A percentile compares a stretch with the other conserved stretches of the same genome.
phyloP scores from a whole-genome alignment of 768 basidiomycete genomes.

The Russula foetens region DNA sequence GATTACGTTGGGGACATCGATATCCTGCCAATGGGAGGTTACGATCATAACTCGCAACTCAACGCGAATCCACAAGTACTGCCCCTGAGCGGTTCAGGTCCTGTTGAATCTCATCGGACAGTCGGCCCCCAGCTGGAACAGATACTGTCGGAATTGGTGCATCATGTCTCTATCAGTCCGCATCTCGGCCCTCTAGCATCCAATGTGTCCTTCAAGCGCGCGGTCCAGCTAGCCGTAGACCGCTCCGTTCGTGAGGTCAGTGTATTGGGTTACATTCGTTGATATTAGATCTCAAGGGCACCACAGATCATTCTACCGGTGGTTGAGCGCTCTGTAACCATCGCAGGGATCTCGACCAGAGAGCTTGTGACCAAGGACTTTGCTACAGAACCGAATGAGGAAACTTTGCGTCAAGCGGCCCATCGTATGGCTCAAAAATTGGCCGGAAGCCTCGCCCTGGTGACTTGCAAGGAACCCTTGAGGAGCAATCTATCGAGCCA shows the following conservation, averaged over 20 bases:
- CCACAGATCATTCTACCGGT: constrained; percentile 88
- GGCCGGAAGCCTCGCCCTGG: constrained; percentile 90
- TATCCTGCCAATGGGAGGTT: constrained; percentile 65
- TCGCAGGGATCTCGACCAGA: constrained; percentile 94
- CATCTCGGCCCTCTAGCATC: constrained; percentile 66
- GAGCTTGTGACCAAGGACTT: constrained; percentile 96
- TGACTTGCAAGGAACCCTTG: constrained; percentile 96
- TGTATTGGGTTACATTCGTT: not conserved
- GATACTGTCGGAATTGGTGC: constrained; percentile 62
- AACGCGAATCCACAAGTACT: constrained; percentile 54
- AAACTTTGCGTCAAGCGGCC: constrained; percentile 83
- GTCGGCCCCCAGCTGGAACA: constrained; percentile 75
- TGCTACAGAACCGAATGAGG: constrained; percentile 84
- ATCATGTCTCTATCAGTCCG: constrained; percentile 67
- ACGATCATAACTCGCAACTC: constrained; percentile 43
- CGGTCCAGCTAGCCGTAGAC: constrained; percentile 86
- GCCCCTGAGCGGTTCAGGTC: constrained; percentile 49
- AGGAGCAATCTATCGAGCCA: constrained; percentile 87
- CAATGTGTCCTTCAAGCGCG: constrained; percentile 82
- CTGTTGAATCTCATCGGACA: constrained; percentile 56
- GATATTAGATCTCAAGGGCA: constrained; percentile 5
- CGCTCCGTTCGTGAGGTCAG: constrained; percentile 88
- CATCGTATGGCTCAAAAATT: constrained; percentile 96
- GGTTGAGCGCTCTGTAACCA: constrained; percentile 96
- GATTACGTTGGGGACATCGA: constrained; percentile 80